Evolutionary conservation across 2,329 filamentous ascomycete species (phyloP).

Genomic region (Drechslera avenae): DNA sequence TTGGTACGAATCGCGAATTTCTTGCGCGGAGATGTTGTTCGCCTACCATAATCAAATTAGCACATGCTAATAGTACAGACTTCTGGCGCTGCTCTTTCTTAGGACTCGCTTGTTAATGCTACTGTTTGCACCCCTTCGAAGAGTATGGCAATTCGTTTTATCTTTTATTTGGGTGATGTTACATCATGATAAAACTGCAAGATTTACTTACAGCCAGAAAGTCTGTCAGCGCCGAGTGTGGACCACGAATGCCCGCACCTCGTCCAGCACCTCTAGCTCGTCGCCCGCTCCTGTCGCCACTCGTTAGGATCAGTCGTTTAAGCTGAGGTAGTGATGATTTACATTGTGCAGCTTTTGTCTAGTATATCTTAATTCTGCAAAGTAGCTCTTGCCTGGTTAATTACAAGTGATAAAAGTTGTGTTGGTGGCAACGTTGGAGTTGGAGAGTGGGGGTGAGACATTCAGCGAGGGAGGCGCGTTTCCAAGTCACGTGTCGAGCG

Average conservation of each 20-base stretch:
- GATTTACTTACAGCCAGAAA: slow-evolving; percentile 63
- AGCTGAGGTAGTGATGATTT: not conserved
- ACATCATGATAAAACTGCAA: not conserved
- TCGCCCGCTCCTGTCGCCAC: slow-evolving; percentile 39
- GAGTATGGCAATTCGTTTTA: too few relatives aligned
- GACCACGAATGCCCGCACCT: slow-evolving; percentile 57
- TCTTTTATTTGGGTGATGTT: too few relatives aligned
- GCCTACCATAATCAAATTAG: slow-evolving; percentile 53
- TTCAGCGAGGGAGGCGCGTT: slow-evolving; percentile 22
- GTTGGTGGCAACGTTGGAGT: not conserved
- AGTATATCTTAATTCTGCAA: not conserved
- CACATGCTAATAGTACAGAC: not conserved
- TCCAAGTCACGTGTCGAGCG: slow-evolving; percentile 6
- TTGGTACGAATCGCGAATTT: slow-evolving; percentile 65
- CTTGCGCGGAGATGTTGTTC: slow-evolving; percentile 72
- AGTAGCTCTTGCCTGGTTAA: not conserved
- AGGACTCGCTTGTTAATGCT: too few relatives aligned
- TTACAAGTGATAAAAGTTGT: not conserved
- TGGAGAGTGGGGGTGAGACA: slow-evolving; percentile 14
- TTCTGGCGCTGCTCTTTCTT: too few relatives aligned
- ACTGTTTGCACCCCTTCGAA: too few relatives aligned
- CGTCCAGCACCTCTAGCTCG: slow-evolving; percentile 52
- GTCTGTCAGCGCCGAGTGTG: slow-evolving; percentile 70
- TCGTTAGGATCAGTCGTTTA: slow-evolving; percentile 20
- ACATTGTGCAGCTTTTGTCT: slow-evolving; percentile 20